Percentiles rank a stretch among this genome's conserved stretches.
phyloP scores from a whole-genome alignment of 495 filamentous ascomycete species.

The Trichoderma orchidacearum region DNA sequence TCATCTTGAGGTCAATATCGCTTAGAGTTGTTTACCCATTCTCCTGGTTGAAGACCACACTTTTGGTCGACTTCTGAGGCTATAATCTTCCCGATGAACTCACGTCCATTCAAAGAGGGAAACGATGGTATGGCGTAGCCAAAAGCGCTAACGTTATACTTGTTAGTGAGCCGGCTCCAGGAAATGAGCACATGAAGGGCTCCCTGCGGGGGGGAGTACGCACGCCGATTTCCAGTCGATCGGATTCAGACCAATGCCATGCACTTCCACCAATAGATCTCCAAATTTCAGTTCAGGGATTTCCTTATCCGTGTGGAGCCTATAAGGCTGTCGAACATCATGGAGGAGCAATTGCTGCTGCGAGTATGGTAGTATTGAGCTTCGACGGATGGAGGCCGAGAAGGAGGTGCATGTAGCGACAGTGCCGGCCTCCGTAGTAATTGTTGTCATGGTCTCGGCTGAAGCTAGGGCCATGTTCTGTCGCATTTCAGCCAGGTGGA shows the following conservation, averaged over 20 bases:
- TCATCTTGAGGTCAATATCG: neutral
- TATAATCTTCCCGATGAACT: constrained; percentile 42
- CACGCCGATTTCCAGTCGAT: constrained; percentile 65
- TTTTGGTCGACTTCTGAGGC: neutral
- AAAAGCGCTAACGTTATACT: constrained; percentile 11
- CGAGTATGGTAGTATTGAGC: neutral
- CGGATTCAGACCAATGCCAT: constrained; percentile 53
- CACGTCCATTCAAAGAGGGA: constrained; percentile 48
- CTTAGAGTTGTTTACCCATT: neutral
- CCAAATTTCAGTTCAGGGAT: constrained; percentile 14
- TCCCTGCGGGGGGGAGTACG: constrained; percentile 7
- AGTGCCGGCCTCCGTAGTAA: neutral
- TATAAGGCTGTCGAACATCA: neutral
- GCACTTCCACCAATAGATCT: constrained; percentile 42
- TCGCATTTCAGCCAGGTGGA: too few species aligned
- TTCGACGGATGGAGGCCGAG: neutral
- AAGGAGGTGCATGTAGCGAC: neutral
- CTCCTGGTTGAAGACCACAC: constrained; percentile 1
- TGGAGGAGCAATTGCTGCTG: neutral
- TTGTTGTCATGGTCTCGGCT: neutral
- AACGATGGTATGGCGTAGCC: constrained; percentile 43
- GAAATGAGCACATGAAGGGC: neutral
- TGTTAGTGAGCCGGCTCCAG: neutral
- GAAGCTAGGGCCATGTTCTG: neutral
- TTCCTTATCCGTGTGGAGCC: neutral